Conservation (phyloP, 345 rosid genomes). For the Psidium friedrichsthalianum region DNA sequence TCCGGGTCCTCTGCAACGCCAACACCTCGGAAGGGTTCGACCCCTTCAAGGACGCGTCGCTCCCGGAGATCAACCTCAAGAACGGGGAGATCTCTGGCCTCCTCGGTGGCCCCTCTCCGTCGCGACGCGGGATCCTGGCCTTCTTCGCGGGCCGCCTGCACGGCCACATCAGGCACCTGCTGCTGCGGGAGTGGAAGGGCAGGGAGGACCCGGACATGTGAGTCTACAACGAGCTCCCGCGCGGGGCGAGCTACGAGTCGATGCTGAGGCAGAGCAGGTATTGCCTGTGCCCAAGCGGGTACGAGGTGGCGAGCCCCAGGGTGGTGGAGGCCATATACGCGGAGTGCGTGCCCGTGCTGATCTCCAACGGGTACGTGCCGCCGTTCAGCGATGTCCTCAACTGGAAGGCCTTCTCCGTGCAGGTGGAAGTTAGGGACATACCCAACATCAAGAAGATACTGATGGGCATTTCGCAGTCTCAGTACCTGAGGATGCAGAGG, state of each 20-base stretch:
- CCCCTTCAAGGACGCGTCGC: constrained; percentile 55
- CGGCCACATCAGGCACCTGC: constrained; percentile 45
- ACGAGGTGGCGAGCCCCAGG: constrained; percentile 43
- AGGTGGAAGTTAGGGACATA: constrained; percentile 26
- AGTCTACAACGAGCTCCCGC: constrained; percentile 39
- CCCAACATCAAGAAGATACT: constrained; percentile 31
- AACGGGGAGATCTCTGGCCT: constrained; percentile 45
- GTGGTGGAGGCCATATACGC: constrained; percentile 62
- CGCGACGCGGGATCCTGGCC: constrained; percentile 38
- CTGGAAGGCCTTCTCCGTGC: constrained; percentile 49
- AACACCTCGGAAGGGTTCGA: constrained; percentile 69
- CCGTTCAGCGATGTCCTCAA: constrained; percentile 53
- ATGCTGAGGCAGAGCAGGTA: constrained; percentile 50
- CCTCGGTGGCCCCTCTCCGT: constrained; percentile 32
- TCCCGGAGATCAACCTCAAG: constrained; percentile 58
- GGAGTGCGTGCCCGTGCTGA: constrained; percentile 53
- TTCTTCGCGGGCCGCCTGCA: constrained; percentile 66
- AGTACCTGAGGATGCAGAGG: constrained; percentile 24
- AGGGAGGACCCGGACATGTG: constrained; percentile 37
- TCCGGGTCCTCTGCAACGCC: constrained; percentile 74
- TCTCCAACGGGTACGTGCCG: constrained; percentile 37
- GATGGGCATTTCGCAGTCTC: constrained; percentile 13
- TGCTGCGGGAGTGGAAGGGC: constrained; percentile 50
- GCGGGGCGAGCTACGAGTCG: constrained; percentile 19
- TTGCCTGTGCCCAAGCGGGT: constrained; percentile 60